Evolutionary conservation across 768 basidiomycete species (phyloP), one percentile per base, ranked within the genome.

Genomic region (Solioccasus polychromus): DNA sequence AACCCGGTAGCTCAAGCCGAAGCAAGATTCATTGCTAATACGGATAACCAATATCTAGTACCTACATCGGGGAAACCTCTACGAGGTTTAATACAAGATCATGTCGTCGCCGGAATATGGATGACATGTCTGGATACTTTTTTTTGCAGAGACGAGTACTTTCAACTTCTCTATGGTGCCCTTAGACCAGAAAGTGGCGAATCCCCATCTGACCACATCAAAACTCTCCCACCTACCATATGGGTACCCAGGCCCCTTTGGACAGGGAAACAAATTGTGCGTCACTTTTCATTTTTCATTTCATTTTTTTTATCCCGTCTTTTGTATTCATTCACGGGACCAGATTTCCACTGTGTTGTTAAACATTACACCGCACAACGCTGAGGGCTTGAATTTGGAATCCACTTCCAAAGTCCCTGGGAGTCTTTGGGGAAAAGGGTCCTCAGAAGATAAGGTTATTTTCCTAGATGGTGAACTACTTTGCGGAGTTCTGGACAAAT

Each of bases 31-130:
- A 92, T 99, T 54, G 92, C 96, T 52, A 97, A 97, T 64, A 98
- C 93, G 5, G 93, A 98, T 63, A 94, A 95, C 53, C 96, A 99
- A 66, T 99, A 99, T 64, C 79, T 99, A n/a, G 92, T 95, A 8
- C 94, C 96, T 15, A 99, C 96, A 1, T 98, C 96, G 7, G 96
- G 96, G 51, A 94, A 94, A 60, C 96, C 96, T 22, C 77, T 99
- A 25, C 90, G 96, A 63, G 96, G 96, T 62, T 75, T 99, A 22
- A 99, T 99, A 53, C 96, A 99, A 65, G 96, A 99, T 69, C 96
- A 98, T 57, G 92, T 99, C 45, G 95, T 98, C 35, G 92, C 96
- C 12, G 95, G 92, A 47, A 87, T 97, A n/a, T 97, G 94, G 92
- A 93, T 99, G 91, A 97, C 96, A 44, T 85, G 83, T 60, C 93